A percentile compares a stretch with the other conserved stretches of the same genome.
Conservation (phyloP, 2,329 filamentous ascomycete species). For the Diaporthe aspalathi region DNA sequence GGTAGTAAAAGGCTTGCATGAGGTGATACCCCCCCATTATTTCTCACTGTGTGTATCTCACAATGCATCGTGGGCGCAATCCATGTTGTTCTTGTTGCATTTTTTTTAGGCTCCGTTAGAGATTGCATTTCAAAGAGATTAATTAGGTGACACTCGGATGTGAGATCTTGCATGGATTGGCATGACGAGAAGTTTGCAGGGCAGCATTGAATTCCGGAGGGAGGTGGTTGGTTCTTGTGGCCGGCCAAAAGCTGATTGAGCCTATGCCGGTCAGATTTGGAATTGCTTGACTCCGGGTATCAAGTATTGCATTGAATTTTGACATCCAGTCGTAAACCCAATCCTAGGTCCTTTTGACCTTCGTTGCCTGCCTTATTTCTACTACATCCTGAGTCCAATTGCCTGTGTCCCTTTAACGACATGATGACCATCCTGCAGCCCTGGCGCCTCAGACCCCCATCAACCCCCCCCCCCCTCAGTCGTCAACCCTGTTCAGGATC, state of each 20-base stretch:
- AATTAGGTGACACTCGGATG: not conserved
- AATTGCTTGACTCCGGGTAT: not conserved
- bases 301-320: not conserved
- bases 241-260: not conserved
- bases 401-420: not conserved
- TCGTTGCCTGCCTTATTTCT: not conserved
- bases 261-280: not conserved
- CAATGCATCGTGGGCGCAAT: slow-evolving; percentile 12
- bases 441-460: not conserved
- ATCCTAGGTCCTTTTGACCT: not conserved
- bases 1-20: slow-evolving; percentile 22
- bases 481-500: slow-evolving; percentile 69
- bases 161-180: not conserved
- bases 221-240: too few species aligned
- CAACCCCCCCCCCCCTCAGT: not conserved
- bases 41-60: slow-evolving; percentile 7
- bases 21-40: slow-evolving; percentile 33
- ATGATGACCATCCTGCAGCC: not conserved
- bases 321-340: not conserved
- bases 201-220: not conserved
- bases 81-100: not conserved
- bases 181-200: too few species aligned
- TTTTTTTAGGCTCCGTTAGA: slow-evolving; percentile 14
- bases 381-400: not conserved
- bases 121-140: slow-evolving; percentile 22